phyloP scores from a whole-genome alignment of 139 green algal species.

The Tetradesmus lagerheimii region DNA sequence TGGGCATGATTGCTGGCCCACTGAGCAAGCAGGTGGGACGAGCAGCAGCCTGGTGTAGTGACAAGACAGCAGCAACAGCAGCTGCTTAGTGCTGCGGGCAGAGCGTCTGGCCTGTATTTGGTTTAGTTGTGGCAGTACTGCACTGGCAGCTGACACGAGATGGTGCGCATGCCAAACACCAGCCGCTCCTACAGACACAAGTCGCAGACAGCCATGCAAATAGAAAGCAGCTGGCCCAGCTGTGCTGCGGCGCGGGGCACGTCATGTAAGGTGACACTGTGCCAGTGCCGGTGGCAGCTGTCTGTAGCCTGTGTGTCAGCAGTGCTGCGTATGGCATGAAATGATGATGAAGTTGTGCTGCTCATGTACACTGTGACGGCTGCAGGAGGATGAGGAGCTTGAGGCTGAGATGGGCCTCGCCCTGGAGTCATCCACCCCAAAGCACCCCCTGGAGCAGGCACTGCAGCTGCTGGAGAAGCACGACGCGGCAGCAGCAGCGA shows the following conservation, averaged over 20 bases:
- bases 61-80: neutral
- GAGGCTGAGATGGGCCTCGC: slow-evolving; percentile 31
- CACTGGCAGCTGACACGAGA: neutral
- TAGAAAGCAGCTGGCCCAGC: too few species aligned
- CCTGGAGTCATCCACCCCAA: neutral
- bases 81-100: neutral
- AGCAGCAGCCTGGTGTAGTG: too few species aligned
- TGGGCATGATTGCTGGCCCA: slow-evolving; percentile 5
- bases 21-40: slow-evolving; percentile 11
- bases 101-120: too few species aligned
- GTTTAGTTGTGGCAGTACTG: neutral
- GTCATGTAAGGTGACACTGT: too few species aligned
- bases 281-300: too few species aligned
- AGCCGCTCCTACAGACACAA: too few species aligned
- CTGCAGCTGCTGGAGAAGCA: slow-evolving; percentile 37
- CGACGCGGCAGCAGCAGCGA: slow-evolving; percentile 32
- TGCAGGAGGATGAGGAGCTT: slow-evolving; percentile 48
- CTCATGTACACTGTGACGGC: too few species aligned
- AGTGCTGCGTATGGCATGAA: too few species aligned
- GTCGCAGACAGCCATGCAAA: too few species aligned
- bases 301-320: too few species aligned
- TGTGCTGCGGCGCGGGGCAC: too few species aligned
- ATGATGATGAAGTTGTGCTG: neutral
- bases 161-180: neutral
- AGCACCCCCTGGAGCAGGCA: slow-evolving; percentile 29